Percentiles rank a stretch among this genome's conserved stretches.
Conservation (phyloP, 306 rosid genomes). For the Betula pendula region DNA sequence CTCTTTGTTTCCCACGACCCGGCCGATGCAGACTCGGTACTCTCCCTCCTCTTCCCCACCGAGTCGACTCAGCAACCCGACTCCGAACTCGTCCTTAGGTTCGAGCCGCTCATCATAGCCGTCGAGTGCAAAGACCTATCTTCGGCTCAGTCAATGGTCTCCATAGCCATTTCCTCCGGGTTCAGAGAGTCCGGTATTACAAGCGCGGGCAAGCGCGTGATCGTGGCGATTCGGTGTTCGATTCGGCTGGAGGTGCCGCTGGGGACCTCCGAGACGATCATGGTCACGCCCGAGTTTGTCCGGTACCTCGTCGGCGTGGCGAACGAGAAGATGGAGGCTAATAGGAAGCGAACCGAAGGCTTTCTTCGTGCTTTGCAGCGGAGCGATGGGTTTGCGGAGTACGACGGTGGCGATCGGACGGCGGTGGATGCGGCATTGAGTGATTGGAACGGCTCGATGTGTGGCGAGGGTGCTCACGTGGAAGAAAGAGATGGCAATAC, state of each 20-base stretch:
- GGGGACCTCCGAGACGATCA: slow-evolving; percentile 51
- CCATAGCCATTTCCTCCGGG: slow-evolving; percentile 79
- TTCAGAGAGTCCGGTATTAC: slow-evolving; percentile 94
- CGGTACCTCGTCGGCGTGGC: slow-evolving; percentile 67
- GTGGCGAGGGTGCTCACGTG: slow-evolving; percentile 14
- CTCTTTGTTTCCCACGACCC: slow-evolving; percentile 71
- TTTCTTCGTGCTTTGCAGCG: slow-evolving; percentile 48
- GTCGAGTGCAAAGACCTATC: slow-evolving; percentile 75
- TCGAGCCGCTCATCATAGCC: slow-evolving; percentile 87
- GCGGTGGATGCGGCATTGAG: slow-evolving; percentile 2
- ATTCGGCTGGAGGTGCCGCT: slow-evolving; percentile 81
- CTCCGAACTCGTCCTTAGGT: slow-evolving; percentile 65
- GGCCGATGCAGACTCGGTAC: slow-evolving; percentile 62
- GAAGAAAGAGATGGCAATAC: slow-evolving; percentile 25
- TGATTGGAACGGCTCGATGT: slow-evolving; percentile 3
- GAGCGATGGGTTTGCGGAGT: slow-evolving; percentile 21
- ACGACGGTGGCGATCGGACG: background rate
- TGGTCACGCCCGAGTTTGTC: slow-evolving; percentile 74
- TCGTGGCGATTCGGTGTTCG: slow-evolving; percentile 88
- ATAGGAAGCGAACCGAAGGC: slow-evolving; percentile 70
- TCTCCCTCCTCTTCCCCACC: slow-evolving; percentile 57
- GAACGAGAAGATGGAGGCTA: slow-evolving; percentile 82
- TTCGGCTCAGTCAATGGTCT: slow-evolving; percentile 77
- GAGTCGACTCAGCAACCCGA: slow-evolving; percentile 31
- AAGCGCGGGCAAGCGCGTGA: slow-evolving; percentile 67